Evolutionary conservation across 2,329 filamentous ascomycete species (phyloP).

Genomic region (Penicillium sp.): DNA sequence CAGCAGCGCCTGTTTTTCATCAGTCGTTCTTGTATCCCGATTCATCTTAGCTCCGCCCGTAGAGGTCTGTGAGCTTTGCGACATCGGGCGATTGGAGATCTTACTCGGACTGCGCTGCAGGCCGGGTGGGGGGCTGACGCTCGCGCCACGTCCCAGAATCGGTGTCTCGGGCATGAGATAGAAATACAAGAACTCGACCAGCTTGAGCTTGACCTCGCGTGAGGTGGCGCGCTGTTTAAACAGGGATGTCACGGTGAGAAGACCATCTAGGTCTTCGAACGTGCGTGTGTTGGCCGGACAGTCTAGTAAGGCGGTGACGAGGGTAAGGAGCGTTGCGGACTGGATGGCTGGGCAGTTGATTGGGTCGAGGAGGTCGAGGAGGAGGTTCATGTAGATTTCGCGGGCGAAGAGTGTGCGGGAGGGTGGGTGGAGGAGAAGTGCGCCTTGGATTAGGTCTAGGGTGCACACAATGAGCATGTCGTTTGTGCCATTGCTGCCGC

Average conservation of each 20-base stretch:
- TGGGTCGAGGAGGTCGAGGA: slow-evolving; percentile 90
- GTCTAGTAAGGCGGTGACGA: slow-evolving; percentile 85
- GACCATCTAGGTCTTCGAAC: slow-evolving; percentile 87
- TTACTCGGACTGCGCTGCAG: slow-evolving; percentile 69
- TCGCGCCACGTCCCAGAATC: slow-evolving; percentile 34
- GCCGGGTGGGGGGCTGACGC: slow-evolving; percentile 45
- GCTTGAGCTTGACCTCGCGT: slow-evolving; percentile 87
- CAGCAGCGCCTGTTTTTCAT: slow-evolving; percentile 78
- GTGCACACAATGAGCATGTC: slow-evolving; percentile 86
- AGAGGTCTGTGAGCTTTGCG: slow-evolving; percentile 36
- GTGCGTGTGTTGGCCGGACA: slow-evolving; percentile 83
- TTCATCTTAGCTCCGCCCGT: slow-evolving; percentile 22
- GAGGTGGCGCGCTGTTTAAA: slow-evolving; percentile 87
- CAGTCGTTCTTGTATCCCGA: slow-evolving; percentile 62
- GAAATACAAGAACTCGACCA: slow-evolving; percentile 98
- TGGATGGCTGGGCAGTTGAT: slow-evolving; percentile 91
- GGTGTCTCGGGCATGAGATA: slow-evolving; percentile 92
- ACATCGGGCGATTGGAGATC: slow-evolving; percentile 59
- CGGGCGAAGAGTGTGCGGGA: slow-evolving; percentile 83
- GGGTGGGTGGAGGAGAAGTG: slow-evolving; percentile 83
- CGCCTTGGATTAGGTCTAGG: slow-evolving; percentile 84
- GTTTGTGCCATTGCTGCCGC: slow-evolving; percentile 76
- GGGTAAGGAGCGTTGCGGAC: slow-evolving; percentile 81
- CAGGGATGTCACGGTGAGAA: slow-evolving; percentile 85
- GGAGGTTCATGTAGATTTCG: slow-evolving; percentile 93